These are phyloP conservation scores for Podospora appendiculata DNA, from an alignment of 495 filamentous ascomycete species.

Conservation along the genomic window DNA sequence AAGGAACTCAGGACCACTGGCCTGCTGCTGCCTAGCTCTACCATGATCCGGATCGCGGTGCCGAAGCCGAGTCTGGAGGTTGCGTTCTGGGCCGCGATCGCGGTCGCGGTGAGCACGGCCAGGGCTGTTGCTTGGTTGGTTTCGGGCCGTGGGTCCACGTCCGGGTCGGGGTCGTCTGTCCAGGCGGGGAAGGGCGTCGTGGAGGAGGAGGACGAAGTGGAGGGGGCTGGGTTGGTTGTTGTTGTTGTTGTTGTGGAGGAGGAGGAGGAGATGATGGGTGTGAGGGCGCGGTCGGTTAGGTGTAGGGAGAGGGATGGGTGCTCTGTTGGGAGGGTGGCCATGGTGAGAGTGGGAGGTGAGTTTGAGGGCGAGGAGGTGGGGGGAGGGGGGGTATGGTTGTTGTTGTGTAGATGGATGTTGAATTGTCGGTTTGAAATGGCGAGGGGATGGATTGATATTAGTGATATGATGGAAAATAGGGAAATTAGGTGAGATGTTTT, in stretches of 20 bases:
- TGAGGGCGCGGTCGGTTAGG: conserved; percentile 33
- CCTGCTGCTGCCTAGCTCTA: conserved; percentile 26
- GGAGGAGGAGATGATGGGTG: conserved; percentile 36
- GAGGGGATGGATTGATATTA: no score
- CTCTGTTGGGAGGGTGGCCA: conserved; percentile 29
- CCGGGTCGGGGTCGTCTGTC: not conserved
- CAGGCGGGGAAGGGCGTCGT: not conserved
- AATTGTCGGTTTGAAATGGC: not conserved
- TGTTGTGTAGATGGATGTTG: not conserved
- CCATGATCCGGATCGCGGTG: conserved; percentile 29
- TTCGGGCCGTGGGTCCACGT: not conserved
- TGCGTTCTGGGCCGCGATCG: conserved; percentile 30
- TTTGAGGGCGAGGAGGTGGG: not conserved
- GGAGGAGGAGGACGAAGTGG: conserved; percentile 14
- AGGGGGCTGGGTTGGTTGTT: not conserved
- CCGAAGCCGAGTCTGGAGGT: conserved; percentile 30
- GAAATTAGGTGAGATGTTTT: no score
- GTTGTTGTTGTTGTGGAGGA: not conserved
- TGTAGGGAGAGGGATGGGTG: conserved; percentile 29
- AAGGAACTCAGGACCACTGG: conserved; percentile 30
- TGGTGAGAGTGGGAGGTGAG: conserved; percentile 2
- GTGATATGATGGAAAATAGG: no score
- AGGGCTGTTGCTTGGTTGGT: conserved; percentile 15
- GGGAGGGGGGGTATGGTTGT: not conserved
- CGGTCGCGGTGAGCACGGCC: conserved; percentile 26